Evolutionary conservation across 306 rosid genomes (phyloP).

Genomic region (Ormosia semicastrata): DNA sequence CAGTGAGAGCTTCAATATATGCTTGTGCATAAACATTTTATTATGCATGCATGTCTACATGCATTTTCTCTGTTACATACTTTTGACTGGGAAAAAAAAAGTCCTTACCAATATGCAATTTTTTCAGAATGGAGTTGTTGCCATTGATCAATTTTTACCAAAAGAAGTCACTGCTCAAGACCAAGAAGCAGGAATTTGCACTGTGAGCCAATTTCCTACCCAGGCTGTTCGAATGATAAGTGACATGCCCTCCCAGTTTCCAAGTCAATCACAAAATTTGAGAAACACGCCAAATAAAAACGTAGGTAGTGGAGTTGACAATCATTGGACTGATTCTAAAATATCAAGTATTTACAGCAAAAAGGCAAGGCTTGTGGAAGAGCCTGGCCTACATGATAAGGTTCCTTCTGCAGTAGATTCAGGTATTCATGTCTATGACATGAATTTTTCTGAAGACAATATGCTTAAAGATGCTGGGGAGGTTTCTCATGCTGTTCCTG

Average conservation of each 20-base stretch:
- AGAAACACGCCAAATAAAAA: constrained; percentile 36
- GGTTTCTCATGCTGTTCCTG: constrained; percentile 64
- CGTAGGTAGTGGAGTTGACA: constrained; percentile 30
- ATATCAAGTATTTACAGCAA: constrained; percentile 47
- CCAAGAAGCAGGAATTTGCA: constrained; percentile 71
- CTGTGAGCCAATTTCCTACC: constrained; percentile 80
- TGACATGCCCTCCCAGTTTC: constrained; percentile 54
- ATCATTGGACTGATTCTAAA: constrained; percentile 36
- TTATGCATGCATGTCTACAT: constrained; percentile 12
- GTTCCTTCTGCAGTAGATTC: constrained; percentile 37
- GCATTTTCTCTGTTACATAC: constrained; percentile 10
- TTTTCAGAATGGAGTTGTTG: constrained; percentile 66
- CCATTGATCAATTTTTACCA: constrained; percentile 69
- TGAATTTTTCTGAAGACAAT: constrained; percentile 44
- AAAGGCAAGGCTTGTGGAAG: constrained; percentile 71
- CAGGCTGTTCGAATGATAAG: constrained; percentile 62
- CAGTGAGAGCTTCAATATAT: constrained; percentile 6
- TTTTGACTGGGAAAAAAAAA: neutral
- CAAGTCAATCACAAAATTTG: constrained; percentile 47
- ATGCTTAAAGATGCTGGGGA: constrained; percentile 34
- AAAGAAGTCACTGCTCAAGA: constrained; percentile 80
- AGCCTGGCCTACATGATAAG: constrained; percentile 37
- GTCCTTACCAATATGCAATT: neutral
- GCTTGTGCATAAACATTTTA: constrained; percentile 9
- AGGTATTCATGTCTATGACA: constrained; percentile 32